These are phyloP conservation scores for Trichosporon faecale DNA, from an alignment of 1,284 basidiomycete genomes.

Conservation along the genomic window DNA sequence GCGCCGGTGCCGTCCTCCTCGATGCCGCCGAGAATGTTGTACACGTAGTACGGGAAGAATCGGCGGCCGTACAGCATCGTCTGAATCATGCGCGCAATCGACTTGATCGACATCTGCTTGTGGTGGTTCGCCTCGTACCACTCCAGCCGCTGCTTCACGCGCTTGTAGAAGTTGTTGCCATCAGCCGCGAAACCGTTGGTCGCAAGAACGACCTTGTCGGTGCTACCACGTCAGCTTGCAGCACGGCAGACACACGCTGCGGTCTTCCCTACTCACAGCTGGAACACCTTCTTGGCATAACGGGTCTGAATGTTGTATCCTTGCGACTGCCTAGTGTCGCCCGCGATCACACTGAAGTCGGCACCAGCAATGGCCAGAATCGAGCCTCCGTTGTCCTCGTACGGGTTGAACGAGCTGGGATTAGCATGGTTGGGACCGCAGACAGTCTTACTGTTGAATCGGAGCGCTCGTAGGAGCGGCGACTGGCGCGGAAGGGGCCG, in stretches of 20 bases:
- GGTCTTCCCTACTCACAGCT: slow-evolving; percentile 45
- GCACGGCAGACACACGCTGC: too few species aligned
- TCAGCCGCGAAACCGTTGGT: slow-evolving; percentile 95
- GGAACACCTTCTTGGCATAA: slow-evolving; percentile 69
- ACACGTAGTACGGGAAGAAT: slow-evolving; percentile 95
- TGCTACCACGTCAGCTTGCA: slow-evolving; percentile 57
- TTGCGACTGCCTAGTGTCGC: slow-evolving; percentile 90
- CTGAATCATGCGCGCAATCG: slow-evolving; percentile 89
- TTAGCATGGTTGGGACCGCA: background rate
- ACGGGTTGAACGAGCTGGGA: slow-evolving; percentile 67
- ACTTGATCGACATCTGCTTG: slow-evolving; percentile 86
- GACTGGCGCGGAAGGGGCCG: slow-evolving; percentile 25
- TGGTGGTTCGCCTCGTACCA: slow-evolving; percentile 93
- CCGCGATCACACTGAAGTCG: slow-evolving; percentile 88
- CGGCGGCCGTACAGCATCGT: slow-evolving; percentile 90
- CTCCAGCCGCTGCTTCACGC: slow-evolving; percentile 88
- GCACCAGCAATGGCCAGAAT: slow-evolving; percentile 90
- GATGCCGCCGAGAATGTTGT: slow-evolving; percentile 89
- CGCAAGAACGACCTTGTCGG: slow-evolving; percentile 86
- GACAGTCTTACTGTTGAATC: slow-evolving; percentile 42
- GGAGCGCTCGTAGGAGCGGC: slow-evolving; percentile 28
- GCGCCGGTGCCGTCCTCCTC: slow-evolving; percentile 91
- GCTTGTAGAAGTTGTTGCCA: slow-evolving; percentile 92
- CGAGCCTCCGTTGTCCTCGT: slow-evolving; percentile 86
- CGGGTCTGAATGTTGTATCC: slow-evolving; percentile 93